These are phyloP conservation scores for Fusarium praegraminearum DNA, from an alignment of 2,329 filamentous ascomycete genomes.

Conservation along the genomic window DNA sequence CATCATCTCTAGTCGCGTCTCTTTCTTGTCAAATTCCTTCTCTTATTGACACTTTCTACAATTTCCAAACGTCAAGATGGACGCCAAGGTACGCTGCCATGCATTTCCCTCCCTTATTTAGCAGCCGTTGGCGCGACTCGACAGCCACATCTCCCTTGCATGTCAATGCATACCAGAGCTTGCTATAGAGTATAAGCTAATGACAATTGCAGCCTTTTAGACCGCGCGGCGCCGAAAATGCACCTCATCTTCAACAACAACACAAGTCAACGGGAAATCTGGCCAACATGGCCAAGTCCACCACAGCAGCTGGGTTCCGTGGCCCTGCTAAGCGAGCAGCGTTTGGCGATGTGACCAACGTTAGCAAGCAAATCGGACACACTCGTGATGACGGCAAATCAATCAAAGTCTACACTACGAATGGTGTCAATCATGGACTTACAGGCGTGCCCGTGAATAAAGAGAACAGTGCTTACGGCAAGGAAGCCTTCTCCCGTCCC, in stretches of 20 bases:
- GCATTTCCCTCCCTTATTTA: conserved; percentile 27
- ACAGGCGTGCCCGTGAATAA: conserved; percentile 53
- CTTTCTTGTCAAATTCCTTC: conserved; percentile 33
- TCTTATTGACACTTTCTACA: conserved; percentile 28
- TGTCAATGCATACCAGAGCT: conserved; percentile 14
- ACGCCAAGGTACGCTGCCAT: conserved; percentile 51
- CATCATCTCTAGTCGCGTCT: conserved; percentile 40
- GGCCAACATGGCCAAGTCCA: conserved; percentile 46
- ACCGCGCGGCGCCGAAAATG: conserved; percentile 64
- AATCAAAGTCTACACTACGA: conserved; percentile 48
- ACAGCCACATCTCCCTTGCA: conserved; percentile 36
- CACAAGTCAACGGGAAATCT: conserved; percentile 82
- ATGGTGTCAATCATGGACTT: conserved; percentile 44
- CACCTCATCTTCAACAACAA: conserved; percentile 74
- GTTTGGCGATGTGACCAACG: conserved; percentile 87
- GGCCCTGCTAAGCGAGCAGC: conserved; percentile 77
- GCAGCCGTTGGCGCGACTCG: neutral
- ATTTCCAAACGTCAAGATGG: conserved; percentile 47
- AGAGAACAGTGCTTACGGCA: conserved; percentile 57
- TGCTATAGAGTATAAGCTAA: conserved; percentile 32
- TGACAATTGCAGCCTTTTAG: conserved; percentile 54
- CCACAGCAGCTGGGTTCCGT: conserved; percentile 50
- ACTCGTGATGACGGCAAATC: conserved; percentile 53
- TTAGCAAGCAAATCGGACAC: conserved; percentile 54
- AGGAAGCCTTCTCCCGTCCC: conserved; percentile 55